Evolutionary conservation across 106 monocot genomes (phyloP), one percentile per base, ranked within the genome.

Genomic region (Amphibolis antarctica): DNA sequence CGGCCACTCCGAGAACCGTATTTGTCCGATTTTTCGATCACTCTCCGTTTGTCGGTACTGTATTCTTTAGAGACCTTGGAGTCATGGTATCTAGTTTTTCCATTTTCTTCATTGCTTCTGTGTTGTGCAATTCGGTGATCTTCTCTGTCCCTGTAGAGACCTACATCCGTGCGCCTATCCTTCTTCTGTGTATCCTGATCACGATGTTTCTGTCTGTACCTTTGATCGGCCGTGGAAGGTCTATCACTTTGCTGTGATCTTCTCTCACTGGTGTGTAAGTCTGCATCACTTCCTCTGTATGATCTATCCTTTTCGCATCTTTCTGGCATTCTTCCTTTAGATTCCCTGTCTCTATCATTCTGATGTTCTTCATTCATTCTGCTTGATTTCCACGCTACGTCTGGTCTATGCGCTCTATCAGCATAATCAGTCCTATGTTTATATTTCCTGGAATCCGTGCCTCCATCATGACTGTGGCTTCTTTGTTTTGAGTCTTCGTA

Each of bases 401-500:
- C 63, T 63, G 45, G 36, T 46, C 26, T 63, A 20, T 46, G 20
- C 23, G 44, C 42, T 46, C 42, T 46, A 63, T 42, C 27, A 24
- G 21, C 46, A 23, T 15, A 17, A 17, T 27, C 63, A 48, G 46
- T n/a, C 44, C 46, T 28, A 25, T 46, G 47, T 15, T 47, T 63
- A 24, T 46, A 23, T 15, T 24, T 63, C 46, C 46, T 47, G 57
- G 57, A 57, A 11, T 57, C 57, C 17, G 28, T 11, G 57, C 26
- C 26, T 57, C 28, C 15, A 27, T 28, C 15, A 27, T 28, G 29
- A 28, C 13, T 26, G 5, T 28, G 4, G 27, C 17, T 28, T 57
- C 25, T 57, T 57, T 57, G 57, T 57, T 57, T 57, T 27, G 25
- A 17, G 23, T 46, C 45, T 42, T 63, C 63, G 47, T 17, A 26